Conservation (phyloP, 352 stramenopile genomes). For the Pythium apleroticum region DNA sequence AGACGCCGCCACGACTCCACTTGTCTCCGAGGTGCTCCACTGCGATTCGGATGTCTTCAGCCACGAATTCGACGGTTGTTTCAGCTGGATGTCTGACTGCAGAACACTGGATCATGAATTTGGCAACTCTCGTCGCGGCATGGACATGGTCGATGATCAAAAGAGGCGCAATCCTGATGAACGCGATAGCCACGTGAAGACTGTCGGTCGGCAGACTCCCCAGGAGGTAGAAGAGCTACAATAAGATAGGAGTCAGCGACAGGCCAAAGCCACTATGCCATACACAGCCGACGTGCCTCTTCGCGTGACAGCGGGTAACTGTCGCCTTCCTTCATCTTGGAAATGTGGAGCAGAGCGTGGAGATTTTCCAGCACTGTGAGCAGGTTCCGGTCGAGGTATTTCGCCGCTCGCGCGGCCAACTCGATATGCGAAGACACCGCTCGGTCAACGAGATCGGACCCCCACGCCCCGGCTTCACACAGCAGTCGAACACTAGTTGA, state of each 20-base stretch:
- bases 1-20: constrained; percentile 8
- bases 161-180: constrained; percentile 3
- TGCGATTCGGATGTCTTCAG: not conserved
- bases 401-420: constrained; percentile 26
- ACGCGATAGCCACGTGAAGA: not conserved
- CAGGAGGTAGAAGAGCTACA: constrained; percentile 19
- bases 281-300: constrained; percentile 26
- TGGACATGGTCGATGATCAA: constrained; percentile 1
- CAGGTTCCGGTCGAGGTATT: not conserved
- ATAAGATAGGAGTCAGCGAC: not conserved
- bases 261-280: too few relatives aligned
- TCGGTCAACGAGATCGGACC: constrained; percentile 18
- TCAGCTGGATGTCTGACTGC: not conserved
- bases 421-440: constrained; percentile 47
- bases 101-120: constrained; percentile 12
- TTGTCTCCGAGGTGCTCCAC: not conserved
- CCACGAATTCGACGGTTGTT: not conserved
- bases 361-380: constrained; percentile 11
- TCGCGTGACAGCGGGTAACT: constrained; percentile 31
- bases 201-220: constrained; percentile 14
- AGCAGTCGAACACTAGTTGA: constrained; percentile 45
- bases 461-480: constrained; percentile 17
- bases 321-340: not conserved
- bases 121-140: constrained; percentile 6
- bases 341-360: constrained; percentile 1